Percentiles rank a stretch among this genome's conserved stretches.
Conservation (phyloP, 192 early-diverging fungal species). For the Geranomyces michiganensis region DNA sequence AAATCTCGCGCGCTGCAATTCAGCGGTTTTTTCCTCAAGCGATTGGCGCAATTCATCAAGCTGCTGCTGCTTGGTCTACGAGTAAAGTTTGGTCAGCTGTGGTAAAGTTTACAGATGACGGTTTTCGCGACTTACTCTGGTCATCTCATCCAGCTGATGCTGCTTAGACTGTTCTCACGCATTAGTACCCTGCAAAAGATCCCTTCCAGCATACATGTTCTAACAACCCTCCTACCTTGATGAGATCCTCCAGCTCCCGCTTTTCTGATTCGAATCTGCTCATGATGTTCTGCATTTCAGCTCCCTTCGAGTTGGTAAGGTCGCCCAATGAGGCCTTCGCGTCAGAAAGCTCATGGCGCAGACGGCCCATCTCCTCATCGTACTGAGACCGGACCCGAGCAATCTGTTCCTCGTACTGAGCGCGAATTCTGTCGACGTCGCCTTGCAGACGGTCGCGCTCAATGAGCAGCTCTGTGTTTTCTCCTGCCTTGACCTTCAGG, state of each 20-base stretch:
- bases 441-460: constrained; percentile 84
- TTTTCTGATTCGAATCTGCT: constrained; percentile 84
- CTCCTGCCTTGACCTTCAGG: constrained; percentile 44
- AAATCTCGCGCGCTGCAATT: constrained; percentile 27
- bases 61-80: constrained; percentile 33
- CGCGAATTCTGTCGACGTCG: constrained; percentile 76
- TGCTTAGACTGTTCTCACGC: not conserved
- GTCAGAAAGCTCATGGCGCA: constrained; percentile 79
- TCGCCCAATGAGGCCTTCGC: constrained; percentile 77
- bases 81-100: not conserved
- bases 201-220: not conserved
- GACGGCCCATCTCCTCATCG: constrained; percentile 78
- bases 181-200: not conserved
- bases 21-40: constrained; percentile 30
- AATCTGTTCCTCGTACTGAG: constrained; percentile 63
- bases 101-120: not conserved
- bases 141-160: constrained; percentile 2
- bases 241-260: constrained; percentile 69
- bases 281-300: constrained; percentile 80
- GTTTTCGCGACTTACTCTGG: not conserved
- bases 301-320: constrained; percentile 75
- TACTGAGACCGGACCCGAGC: constrained; percentile 54
- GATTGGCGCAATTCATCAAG: constrained; percentile 28
- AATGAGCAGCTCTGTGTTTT: constrained; percentile 83
- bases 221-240: constrained; percentile 13